phyloP scores from a whole-genome alignment of 257 asterid species.

The Linderniella brevidens region DNA sequence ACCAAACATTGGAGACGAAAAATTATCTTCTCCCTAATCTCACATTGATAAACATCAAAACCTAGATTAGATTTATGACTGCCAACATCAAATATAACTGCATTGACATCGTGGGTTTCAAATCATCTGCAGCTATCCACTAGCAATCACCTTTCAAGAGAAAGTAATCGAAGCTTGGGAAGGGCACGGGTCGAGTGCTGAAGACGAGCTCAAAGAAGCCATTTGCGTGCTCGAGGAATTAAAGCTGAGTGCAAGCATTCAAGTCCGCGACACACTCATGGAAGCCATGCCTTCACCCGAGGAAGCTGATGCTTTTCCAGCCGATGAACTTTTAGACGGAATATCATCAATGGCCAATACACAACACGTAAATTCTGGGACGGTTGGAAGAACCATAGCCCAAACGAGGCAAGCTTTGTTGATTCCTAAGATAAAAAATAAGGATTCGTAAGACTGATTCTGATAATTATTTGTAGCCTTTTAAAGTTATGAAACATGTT shows the following conservation, averaged over 20 bases:
- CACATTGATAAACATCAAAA: background rate
- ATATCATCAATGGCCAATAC: too few relatives aligned
- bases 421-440: background rate
- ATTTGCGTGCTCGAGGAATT: constrained; percentile 37
- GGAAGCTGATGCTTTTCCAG: constrained; percentile 12
- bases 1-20: too few relatives aligned
- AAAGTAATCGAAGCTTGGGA: constrained; percentile 73
- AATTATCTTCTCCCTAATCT: too few relatives aligned
- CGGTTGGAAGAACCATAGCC: too few relatives aligned
- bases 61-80: background rate
- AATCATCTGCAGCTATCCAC: constrained; percentile 45
- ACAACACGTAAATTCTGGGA: too few relatives aligned
- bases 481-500: too few relatives aligned
- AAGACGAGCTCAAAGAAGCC: constrained; percentile 70
- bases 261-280: constrained; percentile 24
- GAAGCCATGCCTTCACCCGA: constrained; percentile 35
- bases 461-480: too few relatives aligned
- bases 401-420: too few relatives aligned
- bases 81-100: background rate
- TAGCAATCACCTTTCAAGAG: constrained; percentile 73
- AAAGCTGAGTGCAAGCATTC: constrained; percentile 32
- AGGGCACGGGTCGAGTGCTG: constrained; percentile 60
- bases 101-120: constrained; percentile 4
- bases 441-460: too few relatives aligned
- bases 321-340: background rate